Evolutionary conservation across 345 rosid genomes (phyloP), one percentile per base, ranked within the genome.

Genomic region (Cardamine chenopodiifolia): DNA sequence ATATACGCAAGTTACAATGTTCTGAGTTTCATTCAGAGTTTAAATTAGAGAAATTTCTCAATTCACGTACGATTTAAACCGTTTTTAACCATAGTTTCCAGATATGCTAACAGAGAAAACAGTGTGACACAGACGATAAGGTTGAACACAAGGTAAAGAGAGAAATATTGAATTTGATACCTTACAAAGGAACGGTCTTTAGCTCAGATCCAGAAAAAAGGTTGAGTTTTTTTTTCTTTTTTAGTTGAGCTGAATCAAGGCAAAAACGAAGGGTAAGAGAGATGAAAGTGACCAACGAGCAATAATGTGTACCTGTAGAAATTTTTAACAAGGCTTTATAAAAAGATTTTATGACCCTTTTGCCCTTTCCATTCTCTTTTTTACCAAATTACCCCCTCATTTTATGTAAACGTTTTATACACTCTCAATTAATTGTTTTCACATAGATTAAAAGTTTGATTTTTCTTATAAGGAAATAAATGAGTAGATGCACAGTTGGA

Each of bases 231-330:
- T 6, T 19, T 50, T 18, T 25, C 10, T 22, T 2, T 12, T 17
- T 7, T 32, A 19, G n/a, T 20, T 6, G 29, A 31, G 66, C 34
- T 62, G 49, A 73, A 77, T 67, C 81, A 42, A 65, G 55, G 69
- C 26, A 50, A 57, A 73, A 65, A 62, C 71, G 15, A 73, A 68
- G 60, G 39, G 71, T 47, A 63, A 73, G 78, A 62, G 71, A 50
- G 68, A 49, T 47, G 77, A 70, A 77, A 73, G 76, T 44, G 75
- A 77, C 66, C 72, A 77, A 59, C 70, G 68, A 67, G 26, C 71
- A 68, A 71, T 62, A 50, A 76, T 66, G 67, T 40, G 47, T 26
- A 61, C 20, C 13, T 18, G 70, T 9, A 14, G 3, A 18, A 0
- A 0, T 13, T 14, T 37, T 45, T 52, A 58, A 37, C 65, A 37